Percentiles rank a stretch among this genome's conserved stretches.
These are phyloP conservation scores for Metschnikowia peoriensis DNA, from an alignment of 805 yeast species.

Conservation along the genomic window DNA sequence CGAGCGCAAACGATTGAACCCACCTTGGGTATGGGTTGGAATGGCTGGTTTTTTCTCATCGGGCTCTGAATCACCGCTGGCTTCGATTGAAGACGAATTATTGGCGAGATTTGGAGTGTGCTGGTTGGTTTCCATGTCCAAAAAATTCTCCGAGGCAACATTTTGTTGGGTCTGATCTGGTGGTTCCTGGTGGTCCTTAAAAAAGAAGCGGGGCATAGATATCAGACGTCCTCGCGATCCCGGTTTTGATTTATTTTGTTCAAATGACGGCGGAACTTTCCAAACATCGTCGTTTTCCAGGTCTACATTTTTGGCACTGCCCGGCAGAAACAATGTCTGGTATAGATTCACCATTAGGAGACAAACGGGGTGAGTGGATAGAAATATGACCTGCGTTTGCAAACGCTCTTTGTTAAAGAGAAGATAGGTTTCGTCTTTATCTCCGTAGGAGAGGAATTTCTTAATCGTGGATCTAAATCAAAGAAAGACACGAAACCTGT, in stretches of 20 bases:
- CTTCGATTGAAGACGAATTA: neutral
- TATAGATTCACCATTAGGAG: slow-evolving; percentile 20
- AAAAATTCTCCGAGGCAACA: neutral
- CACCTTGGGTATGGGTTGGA: neutral
- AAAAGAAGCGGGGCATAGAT: slow-evolving; percentile 27
- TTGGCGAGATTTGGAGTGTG: neutral
- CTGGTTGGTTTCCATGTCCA: neutral
- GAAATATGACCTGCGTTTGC: too few relatives aligned
- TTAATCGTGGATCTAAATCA: neutral
- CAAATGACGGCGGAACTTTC: slow-evolving; percentile 16
- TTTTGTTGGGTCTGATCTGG: neutral
- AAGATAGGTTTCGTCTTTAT: too few relatives aligned
- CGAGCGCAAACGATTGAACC: slow-evolving; percentile 1
- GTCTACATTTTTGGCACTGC: slow-evolving; percentile 9
- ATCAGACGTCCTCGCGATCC: slow-evolving; percentile 24
- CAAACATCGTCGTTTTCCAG: slow-evolving; percentile 16
- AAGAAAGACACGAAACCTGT: neutral
- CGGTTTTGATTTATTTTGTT: slow-evolving; percentile 6
- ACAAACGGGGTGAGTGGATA: neutral
- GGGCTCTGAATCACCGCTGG: neutral
- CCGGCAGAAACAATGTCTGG: slow-evolving; percentile 16
- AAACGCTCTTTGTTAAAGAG: too few relatives aligned
- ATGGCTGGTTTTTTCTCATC: neutral
- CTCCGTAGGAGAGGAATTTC: too few relatives aligned
- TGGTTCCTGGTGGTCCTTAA: slow-evolving; percentile 21